These are phyloP conservation scores for Sporothrix luriei DNA, from an alignment of 2,329 filamentous ascomycete species.

Conservation along the genomic window DNA sequence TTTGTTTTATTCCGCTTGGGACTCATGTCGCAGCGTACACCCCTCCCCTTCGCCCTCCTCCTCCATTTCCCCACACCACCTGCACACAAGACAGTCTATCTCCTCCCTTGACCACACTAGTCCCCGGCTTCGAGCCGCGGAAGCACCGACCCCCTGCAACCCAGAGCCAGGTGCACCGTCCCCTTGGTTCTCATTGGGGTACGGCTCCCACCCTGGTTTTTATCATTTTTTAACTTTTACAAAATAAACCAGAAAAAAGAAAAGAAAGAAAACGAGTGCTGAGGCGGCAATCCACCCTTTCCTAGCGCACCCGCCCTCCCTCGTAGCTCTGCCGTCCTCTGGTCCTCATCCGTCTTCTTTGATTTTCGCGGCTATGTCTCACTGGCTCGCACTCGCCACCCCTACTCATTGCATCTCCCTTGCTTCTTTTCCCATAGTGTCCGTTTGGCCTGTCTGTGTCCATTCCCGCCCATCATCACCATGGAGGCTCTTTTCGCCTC, in stretches of 20 bases:
- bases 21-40: neutral
- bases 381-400: neutral
- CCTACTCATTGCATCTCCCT: slow-evolving; percentile 17
- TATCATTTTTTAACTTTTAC: slow-evolving; percentile 14
- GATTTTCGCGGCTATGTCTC: neutral
- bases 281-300: slow-evolving; percentile 2
- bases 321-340: neutral
- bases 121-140: slow-evolving; percentile 16
- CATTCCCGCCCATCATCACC: neutral
- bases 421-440: neutral
- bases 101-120: slow-evolving; percentile 23
- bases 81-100: slow-evolving; percentile 13
- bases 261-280: neutral
- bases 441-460: too few species aligned
- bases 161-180: neutral
- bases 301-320: slow-evolving; percentile 6
- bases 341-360: neutral
- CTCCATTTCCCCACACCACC: slow-evolving; percentile 15
- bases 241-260: slow-evolving; percentile 14
- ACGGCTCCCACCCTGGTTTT: neutral
- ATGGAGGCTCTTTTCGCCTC: neutral
- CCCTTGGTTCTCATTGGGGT: slow-evolving; percentile 2
- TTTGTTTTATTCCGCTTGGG: neutral
- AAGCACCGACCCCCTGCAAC: slow-evolving; percentile 4
- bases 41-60: neutral